Evolutionary conservation across 176 grass and related monocot genomes (phyloP).

Genomic region (Coix lacrymajobi): DNA sequence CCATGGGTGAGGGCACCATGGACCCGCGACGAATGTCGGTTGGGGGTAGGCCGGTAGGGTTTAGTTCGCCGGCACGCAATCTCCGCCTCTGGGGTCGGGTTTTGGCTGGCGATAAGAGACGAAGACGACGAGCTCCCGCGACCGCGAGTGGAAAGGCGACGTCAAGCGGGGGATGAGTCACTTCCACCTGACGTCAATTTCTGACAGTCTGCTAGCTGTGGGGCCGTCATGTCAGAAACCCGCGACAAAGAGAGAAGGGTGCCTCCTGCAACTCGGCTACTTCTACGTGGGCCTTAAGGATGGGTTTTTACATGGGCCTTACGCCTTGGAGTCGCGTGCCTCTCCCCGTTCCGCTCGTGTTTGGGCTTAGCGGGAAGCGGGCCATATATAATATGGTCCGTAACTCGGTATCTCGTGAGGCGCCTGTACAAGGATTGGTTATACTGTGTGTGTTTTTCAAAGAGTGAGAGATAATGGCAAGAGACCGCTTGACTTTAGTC

Average conservation of each 20-base stretch:
- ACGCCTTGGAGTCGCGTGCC: too few relatives aligned
- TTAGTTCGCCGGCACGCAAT: background rate
- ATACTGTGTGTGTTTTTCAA: too few relatives aligned
- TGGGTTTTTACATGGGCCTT: background rate
- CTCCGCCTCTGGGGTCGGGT: background rate
- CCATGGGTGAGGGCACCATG: slow-evolving; percentile 47
- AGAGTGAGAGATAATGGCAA: too few relatives aligned
- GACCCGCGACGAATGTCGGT: background rate
- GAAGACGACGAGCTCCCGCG: background rate
- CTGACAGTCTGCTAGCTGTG: background rate
- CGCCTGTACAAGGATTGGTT: too few relatives aligned
- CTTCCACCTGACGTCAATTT: background rate
- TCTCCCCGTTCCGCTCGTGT: background rate
- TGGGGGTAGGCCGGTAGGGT: background rate
- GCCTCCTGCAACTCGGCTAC: too few relatives aligned
- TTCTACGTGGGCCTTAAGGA: background rate
- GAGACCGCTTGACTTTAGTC: too few relatives aligned
- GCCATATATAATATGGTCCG: background rate
- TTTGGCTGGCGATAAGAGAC: slow-evolving; percentile 40
- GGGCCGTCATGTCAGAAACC: background rate
- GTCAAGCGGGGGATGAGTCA: slow-evolving; percentile 5
- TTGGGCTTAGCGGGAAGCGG: background rate
- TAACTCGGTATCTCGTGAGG: background rate
- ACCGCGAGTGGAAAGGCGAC: slow-evolving; percentile 24
- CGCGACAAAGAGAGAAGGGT: background rate